These are phyloP conservation scores for Chara braunii DNA, from an alignment of 139 green algal species.

Conservation along the genomic window DNA sequence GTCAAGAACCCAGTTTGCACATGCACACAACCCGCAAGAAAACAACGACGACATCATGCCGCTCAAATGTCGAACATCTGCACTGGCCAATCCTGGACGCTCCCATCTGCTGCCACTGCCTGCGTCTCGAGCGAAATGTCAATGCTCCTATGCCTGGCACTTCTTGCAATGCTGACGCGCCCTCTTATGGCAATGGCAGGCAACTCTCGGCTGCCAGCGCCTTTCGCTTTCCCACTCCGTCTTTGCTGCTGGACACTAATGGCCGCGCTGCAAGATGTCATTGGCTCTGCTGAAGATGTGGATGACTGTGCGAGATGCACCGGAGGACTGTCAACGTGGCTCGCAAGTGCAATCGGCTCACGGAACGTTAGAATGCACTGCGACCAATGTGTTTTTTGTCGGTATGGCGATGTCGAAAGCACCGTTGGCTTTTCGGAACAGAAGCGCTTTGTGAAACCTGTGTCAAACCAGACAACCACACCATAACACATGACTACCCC, in stretches of 20 bases:
- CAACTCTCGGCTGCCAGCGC: too few species aligned
- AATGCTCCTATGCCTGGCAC: conserved; percentile 27
- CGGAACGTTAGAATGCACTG: conserved; percentile 72
- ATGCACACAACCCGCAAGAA: too few species aligned
- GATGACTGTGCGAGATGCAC: too few species aligned
- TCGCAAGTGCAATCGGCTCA: conserved; percentile 46
- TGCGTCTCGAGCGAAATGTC: conserved; percentile 33
- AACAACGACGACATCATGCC: too few species aligned
- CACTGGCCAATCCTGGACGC: neutral
- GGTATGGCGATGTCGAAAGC: conserved; percentile 70
- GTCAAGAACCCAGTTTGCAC: too few species aligned
- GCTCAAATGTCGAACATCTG: conserved; percentile 40
- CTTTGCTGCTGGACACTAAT: too few species aligned
- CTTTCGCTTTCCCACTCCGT: too few species aligned
- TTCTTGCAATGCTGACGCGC: conserved; percentile 33
- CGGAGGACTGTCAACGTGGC: too few species aligned
- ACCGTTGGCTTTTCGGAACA: conserved; percentile 61
- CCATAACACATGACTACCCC: conserved; percentile 35
- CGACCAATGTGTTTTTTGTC: conserved; percentile 76
- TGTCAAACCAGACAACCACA: conserved; percentile 94
- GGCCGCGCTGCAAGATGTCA: too few species aligned
- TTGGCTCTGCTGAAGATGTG: too few species aligned
- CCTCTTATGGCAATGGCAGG: conserved; percentile 13
- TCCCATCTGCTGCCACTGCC: neutral
- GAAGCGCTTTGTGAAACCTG: conserved; percentile 70